phyloP scores from a whole-genome alignment of 768 basidiomycete species.

The Panus rudis region DNA sequence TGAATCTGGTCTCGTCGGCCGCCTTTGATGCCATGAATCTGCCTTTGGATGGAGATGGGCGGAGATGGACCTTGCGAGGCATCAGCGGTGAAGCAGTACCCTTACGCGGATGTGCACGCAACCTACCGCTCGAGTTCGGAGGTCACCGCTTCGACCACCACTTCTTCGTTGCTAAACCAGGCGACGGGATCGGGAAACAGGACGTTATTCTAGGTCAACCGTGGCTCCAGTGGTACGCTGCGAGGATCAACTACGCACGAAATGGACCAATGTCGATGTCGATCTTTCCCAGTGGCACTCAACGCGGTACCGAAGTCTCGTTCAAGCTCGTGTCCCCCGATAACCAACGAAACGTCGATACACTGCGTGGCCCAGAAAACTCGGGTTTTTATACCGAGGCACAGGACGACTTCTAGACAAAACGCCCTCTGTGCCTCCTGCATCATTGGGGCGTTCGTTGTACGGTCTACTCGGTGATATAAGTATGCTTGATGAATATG shows the following conservation, averaged over 20 bases:
- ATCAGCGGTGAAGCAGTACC: conserved; percentile 14
- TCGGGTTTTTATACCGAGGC: too few species aligned
- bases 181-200: conserved; percentile 3
- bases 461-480: too few species aligned
- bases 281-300: too few species aligned
- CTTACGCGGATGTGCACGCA: conserved; percentile 11
- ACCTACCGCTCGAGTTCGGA: conserved; percentile 14
- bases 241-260: conserved; percentile 5
- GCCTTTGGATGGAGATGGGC: conserved; percentile 17
- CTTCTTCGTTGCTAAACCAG: conserved; percentile 15
- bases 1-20: conserved; percentile 13
- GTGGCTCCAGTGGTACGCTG: conserved; percentile 8
- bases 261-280: background rate
- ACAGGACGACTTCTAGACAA: too few species aligned
- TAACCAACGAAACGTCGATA: conserved; percentile 4
- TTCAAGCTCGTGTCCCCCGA: background rate
- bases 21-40: conserved; percentile 5
- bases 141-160: conserved; percentile 21
- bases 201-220: conserved; percentile 19
- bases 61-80: conserved; percentile 21
- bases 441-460: too few species aligned
- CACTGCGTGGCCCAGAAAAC: too few species aligned
- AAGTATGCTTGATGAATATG: too few species aligned
- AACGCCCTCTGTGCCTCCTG: too few species aligned
- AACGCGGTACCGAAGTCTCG: too few species aligned